These are phyloP conservation scores for Balakata baccata DNA, from an alignment of 345 rosid species.

Conservation along the genomic window DNA sequence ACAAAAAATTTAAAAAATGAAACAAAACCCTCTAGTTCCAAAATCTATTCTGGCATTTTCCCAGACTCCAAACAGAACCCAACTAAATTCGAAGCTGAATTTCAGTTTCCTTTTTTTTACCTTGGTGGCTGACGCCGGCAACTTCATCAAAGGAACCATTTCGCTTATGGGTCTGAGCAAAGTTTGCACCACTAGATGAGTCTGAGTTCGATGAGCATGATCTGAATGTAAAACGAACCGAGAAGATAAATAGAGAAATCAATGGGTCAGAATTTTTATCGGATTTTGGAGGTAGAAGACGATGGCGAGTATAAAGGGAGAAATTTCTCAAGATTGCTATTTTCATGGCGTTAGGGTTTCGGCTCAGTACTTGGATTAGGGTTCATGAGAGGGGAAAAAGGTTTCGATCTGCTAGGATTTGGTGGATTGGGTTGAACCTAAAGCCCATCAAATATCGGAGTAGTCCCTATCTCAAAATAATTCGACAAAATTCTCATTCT, in stretches of 20 bases:
- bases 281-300: slow-evolving; percentile 9
- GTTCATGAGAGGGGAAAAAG: not conserved
- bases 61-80: not conserved
- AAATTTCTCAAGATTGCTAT: slow-evolving; percentile 28
- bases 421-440: not conserved
- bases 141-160: slow-evolving; percentile 14
- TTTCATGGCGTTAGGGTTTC: slow-evolving; percentile 27
- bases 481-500: too few relatives aligned
- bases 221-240: slow-evolving; percentile 17
- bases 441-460: not conserved
- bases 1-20: not conserved
- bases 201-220: slow-evolving; percentile 39
- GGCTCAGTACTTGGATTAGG: not conserved
- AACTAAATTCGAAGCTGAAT: not conserved
- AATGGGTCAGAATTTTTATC: slow-evolving; percentile 12
- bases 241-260: slow-evolving; percentile 1
- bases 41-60: not conserved
- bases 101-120: slow-evolving; percentile 18
- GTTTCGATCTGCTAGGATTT: not conserved
- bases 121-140: slow-evolving; percentile 39
- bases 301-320: slow-evolving; percentile 18
- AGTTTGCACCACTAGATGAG: slow-evolving; percentile 2
- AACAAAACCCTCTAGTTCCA: not conserved
- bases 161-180: slow-evolving; percentile 9
- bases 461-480: not conserved